Conservation (phyloP, 495 filamentous ascomycete genomes). For the Pyrenula aspistea region DNA sequence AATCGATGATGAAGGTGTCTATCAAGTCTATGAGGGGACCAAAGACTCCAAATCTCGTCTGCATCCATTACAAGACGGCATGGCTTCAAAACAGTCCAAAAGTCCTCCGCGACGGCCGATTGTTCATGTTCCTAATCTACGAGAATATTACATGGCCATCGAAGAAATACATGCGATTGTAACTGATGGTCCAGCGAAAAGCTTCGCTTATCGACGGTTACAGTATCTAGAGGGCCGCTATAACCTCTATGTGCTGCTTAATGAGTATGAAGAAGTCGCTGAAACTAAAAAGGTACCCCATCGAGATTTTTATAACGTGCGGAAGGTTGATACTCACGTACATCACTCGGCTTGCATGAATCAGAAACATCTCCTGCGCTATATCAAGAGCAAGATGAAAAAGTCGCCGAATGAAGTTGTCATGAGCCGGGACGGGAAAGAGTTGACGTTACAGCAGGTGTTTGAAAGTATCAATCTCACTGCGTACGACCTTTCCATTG, state of each 20-base stretch:
- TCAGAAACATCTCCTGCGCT: slow-evolving; percentile 93
- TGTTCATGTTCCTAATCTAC: slow-evolving; percentile 72
- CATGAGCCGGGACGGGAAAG: slow-evolving; percentile 82
- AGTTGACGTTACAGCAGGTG: slow-evolving; percentile 82
- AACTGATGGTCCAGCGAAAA: slow-evolving; percentile 91
- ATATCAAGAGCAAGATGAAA: slow-evolving; percentile 99
- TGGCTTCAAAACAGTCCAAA: slow-evolving; percentile 32
- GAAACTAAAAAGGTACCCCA: slow-evolving; percentile 97
- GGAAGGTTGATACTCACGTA: slow-evolving; percentile 97
- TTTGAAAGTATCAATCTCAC: slow-evolving; percentile 96
- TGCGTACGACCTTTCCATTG: slow-evolving; percentile 95
- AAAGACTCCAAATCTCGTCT: slow-evolving; percentile 7
- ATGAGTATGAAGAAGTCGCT: slow-evolving; percentile 94
- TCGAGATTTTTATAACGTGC: slow-evolving; percentile 96
- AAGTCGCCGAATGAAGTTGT: slow-evolving; percentile 91
- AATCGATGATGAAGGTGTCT: slow-evolving; percentile 75
- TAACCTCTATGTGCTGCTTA: slow-evolving; percentile 81
- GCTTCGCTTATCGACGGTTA: slow-evolving; percentile 85
- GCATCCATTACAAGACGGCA: neutral
- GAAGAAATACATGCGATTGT: slow-evolving; percentile 74
- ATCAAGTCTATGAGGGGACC: slow-evolving; percentile 64
- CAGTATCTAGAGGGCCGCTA: slow-evolving; percentile 96
- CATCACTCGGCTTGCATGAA: slow-evolving; percentile 99
- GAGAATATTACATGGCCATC: slow-evolving; percentile 93
- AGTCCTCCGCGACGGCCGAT: slow-evolving; percentile 47